phyloP scores from a whole-genome alignment of 1,284 basidiomycete genomes.

The Pyrrhoderma lamaoense region DNA sequence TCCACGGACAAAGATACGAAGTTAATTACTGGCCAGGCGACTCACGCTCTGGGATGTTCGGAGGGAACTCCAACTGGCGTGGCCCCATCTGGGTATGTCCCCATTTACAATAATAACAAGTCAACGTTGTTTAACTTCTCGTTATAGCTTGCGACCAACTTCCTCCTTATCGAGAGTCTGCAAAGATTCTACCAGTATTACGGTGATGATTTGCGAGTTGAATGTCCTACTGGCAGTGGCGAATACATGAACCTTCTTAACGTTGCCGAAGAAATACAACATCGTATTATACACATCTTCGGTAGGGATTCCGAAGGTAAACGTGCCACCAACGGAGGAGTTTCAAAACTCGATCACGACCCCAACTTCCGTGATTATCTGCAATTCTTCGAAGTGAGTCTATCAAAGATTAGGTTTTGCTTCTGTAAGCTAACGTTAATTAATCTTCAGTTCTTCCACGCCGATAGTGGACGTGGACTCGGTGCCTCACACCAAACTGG shows the following conservation, averaged over 20 bases:
- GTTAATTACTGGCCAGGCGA: constrained; percentile 98
- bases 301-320: constrained; percentile 80
- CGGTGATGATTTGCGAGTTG: constrained; percentile 77
- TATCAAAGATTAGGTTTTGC: too few relatives aligned
- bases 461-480: constrained; percentile 83
- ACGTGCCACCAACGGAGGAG: constrained; percentile 88
- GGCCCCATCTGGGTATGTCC: constrained; percentile 63
- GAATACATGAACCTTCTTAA: constrained; percentile 92
- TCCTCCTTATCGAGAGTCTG: constrained; percentile 86
- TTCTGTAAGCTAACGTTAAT: too few relatives aligned
- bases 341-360: constrained; percentile 81
- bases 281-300: constrained; percentile 96
- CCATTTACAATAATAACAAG: not conserved
- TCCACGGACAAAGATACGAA: constrained; percentile 86
- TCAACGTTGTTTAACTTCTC: not conserved
- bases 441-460: constrained; percentile 88
- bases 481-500: constrained; percentile 98
- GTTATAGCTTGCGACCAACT: constrained; percentile 89
- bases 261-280: constrained; percentile 95
- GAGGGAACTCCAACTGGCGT: constrained; percentile 97
- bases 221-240: constrained; percentile 93
- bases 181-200: constrained; percentile 98
- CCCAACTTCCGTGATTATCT: constrained; percentile 97
- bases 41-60: constrained; percentile 96
- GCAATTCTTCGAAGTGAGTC: constrained; percentile 85